Evolutionary conservation across 2,329 filamentous ascomycete species (phyloP).

Genomic region (Macrophomina pseudophaseolina): DNA sequence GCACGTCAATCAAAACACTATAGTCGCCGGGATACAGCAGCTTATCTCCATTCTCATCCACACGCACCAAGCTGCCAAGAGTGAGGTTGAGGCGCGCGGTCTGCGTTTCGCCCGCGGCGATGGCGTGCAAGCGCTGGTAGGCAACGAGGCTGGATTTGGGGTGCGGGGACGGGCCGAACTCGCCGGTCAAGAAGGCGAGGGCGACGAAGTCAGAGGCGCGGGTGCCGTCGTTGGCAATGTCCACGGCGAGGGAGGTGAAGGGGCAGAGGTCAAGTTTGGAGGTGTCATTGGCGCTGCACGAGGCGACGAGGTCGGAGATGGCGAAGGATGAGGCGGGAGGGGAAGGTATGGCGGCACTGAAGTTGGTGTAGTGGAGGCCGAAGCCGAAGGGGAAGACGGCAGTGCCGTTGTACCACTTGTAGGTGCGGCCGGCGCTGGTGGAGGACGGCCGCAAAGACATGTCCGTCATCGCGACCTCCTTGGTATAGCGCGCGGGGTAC

Average conservation of each 20-base stretch:
- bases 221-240: slow-evolving; percentile 55
- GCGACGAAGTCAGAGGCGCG: slow-evolving; percentile 58
- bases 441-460: slow-evolving; percentile 59
- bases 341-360: slow-evolving; percentile 40
- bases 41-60: slow-evolving; percentile 56
- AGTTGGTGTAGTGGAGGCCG: slow-evolving; percentile 65
- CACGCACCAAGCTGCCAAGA: slow-evolving; percentile 56
- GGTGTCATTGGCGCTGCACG: slow-evolving; percentile 37
- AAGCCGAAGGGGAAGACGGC: slow-evolving; percentile 60
- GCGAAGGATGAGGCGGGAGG: slow-evolving; percentile 27
- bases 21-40: slow-evolving; percentile 62
- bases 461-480: slow-evolving; percentile 59
- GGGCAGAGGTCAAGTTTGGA: slow-evolving; percentile 52
- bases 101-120: slow-evolving; percentile 40
- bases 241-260: slow-evolving; percentile 46
- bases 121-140: slow-evolving; percentile 53
- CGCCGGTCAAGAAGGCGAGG: slow-evolving; percentile 56
- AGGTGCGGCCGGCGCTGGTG: slow-evolving; percentile 60
- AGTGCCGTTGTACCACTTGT: slow-evolving; percentile 62
- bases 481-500: slow-evolving; percentile 59
- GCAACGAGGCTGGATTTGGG: slow-evolving; percentile 60
- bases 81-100: slow-evolving; percentile 50
- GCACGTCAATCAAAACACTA: slow-evolving; percentile 32
- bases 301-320: slow-evolving; percentile 46
- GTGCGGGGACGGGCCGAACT: slow-evolving; percentile 56